Percentiles rank a stretch among this genome's conserved stretches.
Conservation (phyloP, 352 stramenopile species). For the Globisporangium okanoganense region DNA sequence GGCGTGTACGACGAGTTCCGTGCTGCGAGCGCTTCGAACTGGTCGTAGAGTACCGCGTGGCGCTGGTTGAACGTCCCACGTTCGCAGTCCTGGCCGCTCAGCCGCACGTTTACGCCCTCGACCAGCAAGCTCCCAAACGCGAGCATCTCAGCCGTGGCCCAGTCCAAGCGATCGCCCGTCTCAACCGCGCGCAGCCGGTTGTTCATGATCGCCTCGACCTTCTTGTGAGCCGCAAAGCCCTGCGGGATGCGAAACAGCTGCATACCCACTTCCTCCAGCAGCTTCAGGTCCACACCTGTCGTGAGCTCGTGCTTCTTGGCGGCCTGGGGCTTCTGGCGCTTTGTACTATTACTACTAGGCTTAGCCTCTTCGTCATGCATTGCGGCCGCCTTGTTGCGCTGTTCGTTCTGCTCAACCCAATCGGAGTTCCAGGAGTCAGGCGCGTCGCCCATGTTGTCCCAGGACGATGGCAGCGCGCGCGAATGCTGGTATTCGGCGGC, state of each 20-base stretch:
- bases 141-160: conserved; percentile 86
- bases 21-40: conserved; percentile 70
- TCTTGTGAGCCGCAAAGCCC: conserved; percentile 81
- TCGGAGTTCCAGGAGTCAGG: conserved; percentile 61
- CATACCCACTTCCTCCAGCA: conserved; percentile 70
- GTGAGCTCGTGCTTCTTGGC: conserved; percentile 10
- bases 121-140: conserved; percentile 81
- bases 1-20: conserved; percentile 92
- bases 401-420: conserved; percentile 40
- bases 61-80: conserved; percentile 89
- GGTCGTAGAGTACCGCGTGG: conserved; percentile 87
- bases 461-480: conserved; percentile 60
- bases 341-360: neutral
- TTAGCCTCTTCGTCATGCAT: neutral
- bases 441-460: conserved; percentile 65
- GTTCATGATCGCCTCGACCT: conserved; percentile 86
- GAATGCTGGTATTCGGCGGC: conserved; percentile 71
- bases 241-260: conserved; percentile 79
- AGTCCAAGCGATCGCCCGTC: conserved; percentile 81
- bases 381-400: neutral
- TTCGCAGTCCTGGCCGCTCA: conserved; percentile 88
- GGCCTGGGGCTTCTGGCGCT: neutral
- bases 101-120: conserved; percentile 79
- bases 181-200: conserved; percentile 76
- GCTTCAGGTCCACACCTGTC: conserved; percentile 68